Evolutionary conservation across 805 yeast species (phyloP), one percentile per base, ranked within the genome.

Genomic region (Starmerella bacillaris): DNA sequence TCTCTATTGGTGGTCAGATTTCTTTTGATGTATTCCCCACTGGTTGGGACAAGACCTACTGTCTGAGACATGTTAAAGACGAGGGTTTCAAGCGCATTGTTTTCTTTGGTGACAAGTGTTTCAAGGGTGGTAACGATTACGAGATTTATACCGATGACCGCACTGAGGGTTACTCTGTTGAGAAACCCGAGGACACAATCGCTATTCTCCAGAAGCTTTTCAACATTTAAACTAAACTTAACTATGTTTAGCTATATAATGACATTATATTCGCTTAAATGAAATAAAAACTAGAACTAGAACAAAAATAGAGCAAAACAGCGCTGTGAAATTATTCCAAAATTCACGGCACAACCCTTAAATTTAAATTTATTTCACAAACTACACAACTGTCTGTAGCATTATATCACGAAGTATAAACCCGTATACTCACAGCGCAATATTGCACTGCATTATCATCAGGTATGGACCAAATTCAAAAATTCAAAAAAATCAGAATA

Each of bases 1-100:
- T 78, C 70, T 89, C 98, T 40, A 89, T 89, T 47, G 99, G 99
- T 60, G 99, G 99, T 51, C 96, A 89, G 70, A 89, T 89, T 59
- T 86, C 96, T 24, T 89, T 89, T 53, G 99, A 89, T 55, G 96
- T 89, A 45, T 89, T 89, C 86, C 99, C 99, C 66, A 80, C 94
- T 45, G 98, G 99, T 55, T 89, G 99, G 99, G 99, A 89, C 64
- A 89, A 89, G 72, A 89, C 99, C 43, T 89, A 86, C 67, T 80
- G 93, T 61, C 71, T 89, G 57, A 83, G 77, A 61, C 98, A 86
- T 62, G 84, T 89, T 50, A 80, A 63, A 52, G 60, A 66, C 41
- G 94, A 86, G 61, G 73, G 77, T 46, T 89, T 84, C 65, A 67
- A 73, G 53, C 68, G 72, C 50, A 82, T 89, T 52, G 96, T 89